Evolutionary conservation across 2,329 filamentous ascomycete species (phyloP), one percentile per base, ranked within the genome.

Genomic region (Ceratocystis ficicola): DNA sequence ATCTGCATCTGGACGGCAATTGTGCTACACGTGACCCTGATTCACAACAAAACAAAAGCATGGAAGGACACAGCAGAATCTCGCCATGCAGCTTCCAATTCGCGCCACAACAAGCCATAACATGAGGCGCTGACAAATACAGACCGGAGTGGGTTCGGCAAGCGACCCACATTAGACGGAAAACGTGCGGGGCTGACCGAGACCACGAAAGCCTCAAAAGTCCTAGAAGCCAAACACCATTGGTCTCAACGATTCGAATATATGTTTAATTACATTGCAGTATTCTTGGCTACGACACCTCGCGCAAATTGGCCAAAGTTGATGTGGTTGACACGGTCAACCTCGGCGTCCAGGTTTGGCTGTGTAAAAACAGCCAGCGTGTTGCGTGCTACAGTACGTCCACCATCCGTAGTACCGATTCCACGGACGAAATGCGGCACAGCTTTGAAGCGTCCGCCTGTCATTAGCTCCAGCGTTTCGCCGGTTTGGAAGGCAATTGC

Each of bases 311-410:
- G 83, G 25, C 87, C 89, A 80, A 92, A 93, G 48, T 83, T 87
- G 66, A 85, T 79, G 46, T 83, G 81, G 71, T 84, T 80, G 73
- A 82, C 78, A 67, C 83, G 80, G 72, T 93, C 89, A 15, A 93
- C 87, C 76, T 85, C 82, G 70, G 92, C 89, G 71, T 83, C 88
- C 68, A 97, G 75, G 77, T 96, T 96, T 28, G 94, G 94, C 81
- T 99, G 94, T 67, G 93, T 99, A 73, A 97, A 99, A 8, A 97
- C 91, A 0, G 94, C 94, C 70, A 99, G 76, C 8, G 94, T 99
- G 76, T 97, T 97, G 67, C 88, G 79, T 32, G 88, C 88, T 68
- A 92, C 81, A 32, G 78, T 77, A 1, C 77, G 78, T 15, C 76
- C 77, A 66, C 79, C 75, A 46, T 75, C 77, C 57, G 79, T 81